Evolutionary conservation across 176 grass and related monocot genomes (phyloP), one percentile per base, ranked within the genome.

Genomic region (Cenchrus americanus): DNA sequence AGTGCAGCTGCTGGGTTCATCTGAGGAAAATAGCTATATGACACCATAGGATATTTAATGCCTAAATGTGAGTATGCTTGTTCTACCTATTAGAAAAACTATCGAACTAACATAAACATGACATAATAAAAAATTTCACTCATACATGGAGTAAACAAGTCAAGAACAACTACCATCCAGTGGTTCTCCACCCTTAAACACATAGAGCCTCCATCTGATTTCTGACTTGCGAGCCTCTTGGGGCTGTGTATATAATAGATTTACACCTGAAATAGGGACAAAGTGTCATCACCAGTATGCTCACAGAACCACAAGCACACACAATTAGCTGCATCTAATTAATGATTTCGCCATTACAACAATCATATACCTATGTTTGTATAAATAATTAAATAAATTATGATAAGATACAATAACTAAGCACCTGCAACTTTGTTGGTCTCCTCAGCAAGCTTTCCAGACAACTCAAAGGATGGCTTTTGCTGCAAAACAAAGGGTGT

Each of bases 401-500:
- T 24, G 40, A 72, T 43, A 46, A 72, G 42, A 71, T 85, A 80
- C 23, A 79, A 22, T 47, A 49, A 17, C 62, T 48, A 59, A 73
- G 71, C 53, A 94, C 96, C 96, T 94, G 89, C 85, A 89, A 99
- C 89, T 94, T 78, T 93, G 75, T 99, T 99, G 62, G 93, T 99
- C 86, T 99, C 96, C 79, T 96, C 93, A 8, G 96, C 93, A 82
- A 99, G 96, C 86, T 99, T 99, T 72, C 96, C 96, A 75, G 93
- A 99, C 53, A 99, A 75, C 77, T 99, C 96, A 87, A 96, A 99
- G 61, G 96, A 99, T 42, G 96, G 96, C 59, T 99, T 96, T 94
- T 94, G 91, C 93, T 98, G 72, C 72, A 91, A 59, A 77, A 88
- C 0, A 23, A 84, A 30, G 71, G 22, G 43, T 3, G n/a, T 9